Base-by-base conservation (phyloP, 1,139 yeast species). In the Candida tropicalis region DNA sequence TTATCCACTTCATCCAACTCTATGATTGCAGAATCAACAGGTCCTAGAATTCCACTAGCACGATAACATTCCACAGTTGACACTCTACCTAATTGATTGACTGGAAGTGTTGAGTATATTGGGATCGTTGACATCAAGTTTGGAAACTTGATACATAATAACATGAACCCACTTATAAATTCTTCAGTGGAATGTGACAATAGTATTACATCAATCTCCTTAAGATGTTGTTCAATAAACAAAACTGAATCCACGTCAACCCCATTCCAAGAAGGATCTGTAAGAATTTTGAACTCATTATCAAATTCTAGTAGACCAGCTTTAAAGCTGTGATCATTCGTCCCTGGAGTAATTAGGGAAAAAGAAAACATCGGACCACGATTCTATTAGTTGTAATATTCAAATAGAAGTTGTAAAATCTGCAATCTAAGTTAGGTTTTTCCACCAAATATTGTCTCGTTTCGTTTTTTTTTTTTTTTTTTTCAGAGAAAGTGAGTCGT, bases 101-200 rank as follows among this genome's bases (percentile, higher is more conserved):
- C 88, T 0, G 99, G 98, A 20, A 90, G 67, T 0, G 99, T 93
- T 0, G 97, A 82, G 58, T 87, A 95, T 0, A 85, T 83, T 1
- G 95, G 93, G 29, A 90, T 79, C 24, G 78, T 68, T 3, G 83
- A 69, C 63, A 89, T 77, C 7, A 82, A 47, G 34, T 54, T 77
- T 4, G 91, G 87, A 51, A 80, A 82, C 49, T 76, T 75, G 47
- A 74, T 66, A 53, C 87, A 80, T 25, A 93, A 65, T 38, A 84
- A 70, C 0, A 87, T 82, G 58, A 78, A 90, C 0, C 97, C 96
- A 35, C 97, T 95, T 3, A 89, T 57, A 58, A 84, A 91, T 41
- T 86, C 83, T 1, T 84, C 73, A 0, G 96, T 85, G 1, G 97
- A 84, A 57, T 93, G 99, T 1, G 98, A 90, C 15, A 93, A 66